Base-by-base conservation (phyloP, 257 asterid genomes). In the Fraxinus excelsior region DNA sequence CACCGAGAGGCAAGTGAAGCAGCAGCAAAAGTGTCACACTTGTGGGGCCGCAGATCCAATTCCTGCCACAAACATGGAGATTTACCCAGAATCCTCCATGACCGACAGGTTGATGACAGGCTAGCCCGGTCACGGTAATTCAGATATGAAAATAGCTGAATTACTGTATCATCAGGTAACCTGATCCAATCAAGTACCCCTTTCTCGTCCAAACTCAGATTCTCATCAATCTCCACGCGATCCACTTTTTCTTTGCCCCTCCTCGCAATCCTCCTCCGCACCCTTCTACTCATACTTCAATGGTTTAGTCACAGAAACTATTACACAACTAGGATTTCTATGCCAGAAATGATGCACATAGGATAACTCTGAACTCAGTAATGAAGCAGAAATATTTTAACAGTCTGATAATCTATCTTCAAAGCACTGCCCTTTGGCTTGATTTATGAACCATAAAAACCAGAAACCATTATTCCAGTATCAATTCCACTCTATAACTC, bases 91-190 rank as follows among this genome's bases (percentile, higher is more conserved):
- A 56, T 72, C 83, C 90, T 77, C 97, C 97, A 93, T 71, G 91
- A 71, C 74, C 86, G 86, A 81, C 97, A 93, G 37, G 96, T 91
- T 3, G 97, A 91, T 16, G 97, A 85, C 79, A 92, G 80, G 82
- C 94, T 92, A 7, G 94, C 97, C 26, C 97, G 89, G 76, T 93
- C 97, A 37, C 97, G 91, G 81, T 91, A 84, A 80, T 88, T 89
- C 81, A 92, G 86, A 77, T 85, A 81, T 3, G 94, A 84, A 78
- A 89, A 92, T 29, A 92, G 83, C 84, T 91, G 92, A 67, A 91
- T 78, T 42, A 87, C 90, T 31, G 92, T 91, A 75, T 92, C 97
- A 82, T 88, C 90, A 1, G 96, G 94, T 76, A 92, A 84, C 76
- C 70, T 87, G 81, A 89, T 91, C 97, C 97, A 92, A 82, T 92